Evolutionary conservation across 129 eudicot genomes (phyloP).

Genomic region (Lactuca saligna): DNA sequence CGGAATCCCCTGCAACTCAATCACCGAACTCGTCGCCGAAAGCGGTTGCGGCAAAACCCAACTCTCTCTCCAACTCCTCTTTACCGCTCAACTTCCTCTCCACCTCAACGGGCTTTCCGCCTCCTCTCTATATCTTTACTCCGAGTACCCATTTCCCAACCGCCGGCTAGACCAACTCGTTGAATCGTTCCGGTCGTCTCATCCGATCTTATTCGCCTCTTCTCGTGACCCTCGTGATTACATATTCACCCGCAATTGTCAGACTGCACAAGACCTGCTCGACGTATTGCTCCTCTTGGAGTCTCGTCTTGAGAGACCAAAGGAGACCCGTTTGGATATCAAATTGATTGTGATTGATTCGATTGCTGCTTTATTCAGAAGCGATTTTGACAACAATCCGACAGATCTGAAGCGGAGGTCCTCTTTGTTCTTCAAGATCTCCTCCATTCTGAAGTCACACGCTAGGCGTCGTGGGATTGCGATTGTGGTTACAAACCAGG

Average conservation of each 20-base stretch:
- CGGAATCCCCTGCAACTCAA: slow-evolving; percentile 73
- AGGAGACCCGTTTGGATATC: slow-evolving; percentile 32
- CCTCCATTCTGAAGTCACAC: slow-evolving; percentile 40
- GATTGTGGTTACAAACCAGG: slow-evolving; percentile 82
- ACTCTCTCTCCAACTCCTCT: slow-evolving; percentile 81
- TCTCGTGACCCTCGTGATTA: slow-evolving; percentile 40
- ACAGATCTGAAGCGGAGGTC: slow-evolving; percentile 59
- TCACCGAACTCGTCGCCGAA: slow-evolving; percentile 78
- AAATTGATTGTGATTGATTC: slow-evolving; percentile 80
- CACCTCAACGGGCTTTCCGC: slow-evolving; percentile 63
- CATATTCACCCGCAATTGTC: slow-evolving; percentile 43
- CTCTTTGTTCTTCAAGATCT: slow-evolving; percentile 58
- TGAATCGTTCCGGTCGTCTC: slow-evolving; percentile 31
- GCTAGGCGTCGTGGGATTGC: slow-evolving; percentile 72
- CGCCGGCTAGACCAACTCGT: slow-evolving; percentile 81
- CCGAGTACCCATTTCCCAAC: slow-evolving; percentile 74
- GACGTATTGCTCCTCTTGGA: slow-evolving; percentile 64
- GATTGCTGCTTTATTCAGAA: slow-evolving; percentile 74
- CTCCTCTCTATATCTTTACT: slow-evolving; percentile 70
- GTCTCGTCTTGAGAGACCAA: slow-evolving; percentile 26
- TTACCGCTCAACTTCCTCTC: slow-evolving; percentile 74
- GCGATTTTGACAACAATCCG: slow-evolving; percentile 63
- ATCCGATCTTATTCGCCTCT: slow-evolving; percentile 26
- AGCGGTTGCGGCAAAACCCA: slow-evolving; percentile 96
- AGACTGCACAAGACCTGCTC: slow-evolving; percentile 72